phyloP scores from a whole-genome alignment of 2,329 filamentous ascomycete species.

The Sporothrix sp. region DNA sequence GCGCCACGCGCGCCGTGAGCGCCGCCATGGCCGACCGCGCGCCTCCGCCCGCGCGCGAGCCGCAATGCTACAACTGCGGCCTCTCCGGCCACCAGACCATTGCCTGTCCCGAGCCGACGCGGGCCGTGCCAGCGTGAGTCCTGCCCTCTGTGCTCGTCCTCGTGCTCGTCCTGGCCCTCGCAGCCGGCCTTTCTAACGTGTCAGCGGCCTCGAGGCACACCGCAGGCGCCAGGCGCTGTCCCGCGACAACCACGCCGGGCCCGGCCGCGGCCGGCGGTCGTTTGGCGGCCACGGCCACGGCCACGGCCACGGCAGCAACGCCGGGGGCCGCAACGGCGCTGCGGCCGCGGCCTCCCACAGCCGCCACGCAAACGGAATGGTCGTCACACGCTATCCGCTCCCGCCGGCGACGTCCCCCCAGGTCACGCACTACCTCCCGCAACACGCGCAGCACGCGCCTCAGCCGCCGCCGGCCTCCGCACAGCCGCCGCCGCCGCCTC shows the following conservation, averaged over 20 bases:
- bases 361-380: constrained; percentile 23
- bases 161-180: neutral
- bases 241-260: neutral
- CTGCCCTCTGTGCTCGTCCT: neutral
- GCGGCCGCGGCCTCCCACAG: constrained; percentile 18
- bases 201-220: constrained; percentile 21
- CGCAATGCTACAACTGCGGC: constrained; percentile 46
- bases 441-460: constrained; percentile 21
- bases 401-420: constrained; percentile 28
- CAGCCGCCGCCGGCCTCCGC: constrained; percentile 17
- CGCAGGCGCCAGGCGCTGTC: constrained; percentile 18
- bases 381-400: constrained; percentile 30
- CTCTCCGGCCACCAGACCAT: constrained; percentile 41
- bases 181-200: neutral
- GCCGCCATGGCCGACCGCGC: constrained; percentile 19
- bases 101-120: constrained; percentile 42
- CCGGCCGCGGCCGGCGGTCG: neutral
- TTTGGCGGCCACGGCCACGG: neutral
- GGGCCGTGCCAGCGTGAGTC: constrained; percentile 42
- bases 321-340: too few species aligned
- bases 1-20: too few species aligned
- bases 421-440: constrained; percentile 21
- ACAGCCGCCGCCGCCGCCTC: constrained; percentile 7
- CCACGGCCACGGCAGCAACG: neutral
- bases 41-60: constrained; percentile 23